Evolutionary conservation across 805 yeast species (phyloP).

Genomic region (Nematodospora valgi): DNA sequence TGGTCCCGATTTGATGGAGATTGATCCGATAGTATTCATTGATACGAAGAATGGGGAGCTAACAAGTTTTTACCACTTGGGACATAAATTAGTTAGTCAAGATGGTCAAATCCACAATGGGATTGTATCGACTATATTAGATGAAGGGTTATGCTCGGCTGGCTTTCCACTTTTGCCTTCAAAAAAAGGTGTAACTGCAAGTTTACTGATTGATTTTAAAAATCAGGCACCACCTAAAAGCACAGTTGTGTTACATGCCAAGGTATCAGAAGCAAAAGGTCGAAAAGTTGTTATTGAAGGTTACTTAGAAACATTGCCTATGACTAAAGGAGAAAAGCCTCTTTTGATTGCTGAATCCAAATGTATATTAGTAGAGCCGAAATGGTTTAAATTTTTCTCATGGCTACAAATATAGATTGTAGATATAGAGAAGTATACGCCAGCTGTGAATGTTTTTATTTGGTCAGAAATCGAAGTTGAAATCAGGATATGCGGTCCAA

Average conservation of each 20-base stretch:
- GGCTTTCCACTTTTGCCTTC: conserved; percentile 83
- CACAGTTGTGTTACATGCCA: conserved; percentile 64
- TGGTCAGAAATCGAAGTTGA: no score
- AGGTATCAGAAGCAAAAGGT: conserved; percentile 64
- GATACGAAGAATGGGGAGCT: conserved; percentile 50
- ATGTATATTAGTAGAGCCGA: conserved; percentile 81
- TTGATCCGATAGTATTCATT: conserved; percentile 70
- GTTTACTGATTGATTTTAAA: conserved; percentile 60
- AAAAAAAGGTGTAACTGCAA: conserved; percentile 86
- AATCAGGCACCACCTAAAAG: conserved; percentile 61
- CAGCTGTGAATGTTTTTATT: no score
- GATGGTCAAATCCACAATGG: conserved; percentile 83
- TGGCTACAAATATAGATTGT: conserved; percentile 30
- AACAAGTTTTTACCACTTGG: conserved; percentile 68
- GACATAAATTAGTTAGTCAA: conserved; percentile 59
- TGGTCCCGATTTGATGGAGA: conserved; percentile 64
- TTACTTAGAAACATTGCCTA: conserved; percentile 48
- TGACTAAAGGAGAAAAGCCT: conserved; percentile 22
- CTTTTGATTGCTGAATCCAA: conserved; percentile 54
- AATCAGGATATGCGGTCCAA: no score
- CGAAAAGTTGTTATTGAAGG: conserved; percentile 83
- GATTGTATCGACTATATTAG: conserved; percentile 70
- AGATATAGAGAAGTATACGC: no score
- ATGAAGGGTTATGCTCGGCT: conserved; percentile 80
- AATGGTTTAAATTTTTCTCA: conserved; percentile 74